Base-by-base conservation (phyloP, 2,329 filamentous ascomycete genomes). In the Thyridium curvatum region DNA sequence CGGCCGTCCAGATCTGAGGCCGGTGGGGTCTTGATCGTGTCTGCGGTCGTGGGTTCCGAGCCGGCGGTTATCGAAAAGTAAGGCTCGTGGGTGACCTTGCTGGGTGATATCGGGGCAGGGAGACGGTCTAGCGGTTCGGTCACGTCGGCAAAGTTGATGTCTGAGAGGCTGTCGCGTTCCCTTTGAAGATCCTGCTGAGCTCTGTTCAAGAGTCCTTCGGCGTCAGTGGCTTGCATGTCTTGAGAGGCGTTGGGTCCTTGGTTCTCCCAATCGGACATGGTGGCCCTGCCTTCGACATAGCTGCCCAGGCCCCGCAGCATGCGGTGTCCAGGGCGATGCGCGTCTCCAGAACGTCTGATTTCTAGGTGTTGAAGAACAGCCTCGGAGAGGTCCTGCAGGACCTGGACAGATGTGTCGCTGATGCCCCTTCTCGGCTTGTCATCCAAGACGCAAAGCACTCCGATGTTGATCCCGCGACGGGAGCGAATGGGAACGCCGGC, bases 401-500 rank as follows among this genome's bases (percentile, higher is more conserved):
- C 49, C 15, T 45, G 42, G 2, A 45, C 38, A 1, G 61, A 59
- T 2, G 57, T 46, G 3, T 49, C 42, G 5, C 50, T 46, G 21
- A 64, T 37, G 9, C 48, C 46, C 0, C 43, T 18, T 1, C 59
- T 51, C 12, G 54, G 46, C 1, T 41, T 30, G 3, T 55, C 49
- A 5, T 50, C 51, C 46, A 62, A 58, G 2, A 66, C 54, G 32
- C 59, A 64, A 9, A 58, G 60, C 1, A 62, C 58, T 3, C 66
- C 66, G 4, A 69, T 69, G 36, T 67, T 63, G 41, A 68, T 59
- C 14, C 63, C 65, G 4, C 53, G 46, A 0, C 47, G 54, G 0
- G 61, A 62, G 0, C 61, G 57, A 12, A 69, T 65, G 3, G 66
- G 66, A 0, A 66, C 60, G 0, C 54, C 65, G 0, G 63, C 63